Conservation (phyloP, 108 stramenopile genomes). For the Discostella stelligeroides region DNA sequence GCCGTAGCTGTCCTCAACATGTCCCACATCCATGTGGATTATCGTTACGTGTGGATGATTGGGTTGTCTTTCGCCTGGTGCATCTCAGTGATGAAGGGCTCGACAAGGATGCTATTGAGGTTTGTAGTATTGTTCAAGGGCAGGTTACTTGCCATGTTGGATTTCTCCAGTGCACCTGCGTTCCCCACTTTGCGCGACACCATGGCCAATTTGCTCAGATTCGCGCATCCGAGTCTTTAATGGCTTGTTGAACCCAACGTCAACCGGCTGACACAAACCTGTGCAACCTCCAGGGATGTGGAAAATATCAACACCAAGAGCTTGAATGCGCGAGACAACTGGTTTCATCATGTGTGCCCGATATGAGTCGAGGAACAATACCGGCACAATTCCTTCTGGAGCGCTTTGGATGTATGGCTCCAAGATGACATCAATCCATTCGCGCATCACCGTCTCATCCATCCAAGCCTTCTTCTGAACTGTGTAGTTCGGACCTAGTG, state of each 20-base stretch:
- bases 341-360: constrained; percentile 14
- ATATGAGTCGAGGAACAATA: constrained; percentile 12
- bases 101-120: too few species aligned
- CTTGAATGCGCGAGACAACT: constrained; percentile 4
- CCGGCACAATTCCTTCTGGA: constrained; percentile 6
- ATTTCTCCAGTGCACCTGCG: too few species aligned
- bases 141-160: too few species aligned
- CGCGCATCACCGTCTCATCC: constrained; percentile 12
- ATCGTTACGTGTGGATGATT: too few species aligned
- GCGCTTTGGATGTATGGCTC: not conserved
- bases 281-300: constrained; percentile 35
- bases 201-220: too few species aligned
- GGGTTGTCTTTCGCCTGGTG: too few species aligned
- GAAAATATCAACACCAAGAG: constrained; percentile 3
- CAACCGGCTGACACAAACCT: constrained; percentile 12
- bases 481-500: not conserved
- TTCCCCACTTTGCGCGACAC: too few species aligned
- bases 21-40: too few species aligned
- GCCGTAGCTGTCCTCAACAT: too few species aligned
- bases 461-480: constrained; percentile 21
- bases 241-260: constrained; percentile 13
- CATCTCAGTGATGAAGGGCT: too few species aligned
- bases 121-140: too few species aligned
- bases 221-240: not conserved
- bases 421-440: constrained; percentile 17